Evolutionary conservation across 2,329 filamentous ascomycete genomes (phyloP), one percentile per base, ranked within the genome.

Genomic region (Colletotrichum sp.): DNA sequence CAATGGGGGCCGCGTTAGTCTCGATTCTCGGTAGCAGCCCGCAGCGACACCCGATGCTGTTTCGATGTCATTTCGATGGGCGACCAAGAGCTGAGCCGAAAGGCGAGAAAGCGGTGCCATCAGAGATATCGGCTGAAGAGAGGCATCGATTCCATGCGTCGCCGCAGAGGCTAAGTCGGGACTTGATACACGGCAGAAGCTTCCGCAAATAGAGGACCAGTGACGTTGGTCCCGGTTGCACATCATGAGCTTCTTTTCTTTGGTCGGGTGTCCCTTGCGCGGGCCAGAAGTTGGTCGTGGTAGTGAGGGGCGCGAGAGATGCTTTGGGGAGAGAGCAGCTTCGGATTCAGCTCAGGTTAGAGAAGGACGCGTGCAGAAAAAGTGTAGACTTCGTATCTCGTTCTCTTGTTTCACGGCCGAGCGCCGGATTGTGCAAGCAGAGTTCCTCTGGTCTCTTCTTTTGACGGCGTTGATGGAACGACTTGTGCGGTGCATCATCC

Each of bases 281-380:
- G 21, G 15, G 24, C 13, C 44, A 49, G 64, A 74, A 30, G 70
- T 21, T 36, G 39, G 52, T 32, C 68, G 70, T 73, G 44, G 70
- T 26, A 65, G 32, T 66, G 59, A 65, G 68, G 18, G 65, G 49
- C 18, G 52, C 36, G 36, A 34, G 70, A 65, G 65, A 76, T 65
- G 28, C 34, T 44, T 57, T 60, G 55, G 28, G 10, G 13, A 55
- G 32, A 28, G 55, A 63, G 16, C 64, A 72, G 73, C 65, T 73
- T 74, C 74, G 60, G 74, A 74, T 68, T 76, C 74, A 76, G 74
- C 59, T 76, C 59, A 16, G 24, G 57, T 73, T 52, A 76, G 59
- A 73, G 39, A 55, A 36, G 55, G 60, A 71, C 68, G 34, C 70
- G 64, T 72, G 12, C 63, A 71, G 44, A 72, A 36, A 68, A 71